These are phyloP conservation scores for Teratosphaeria viscida DNA, from an alignment of 2,329 filamentous ascomycete species.

Conservation along the genomic window DNA sequence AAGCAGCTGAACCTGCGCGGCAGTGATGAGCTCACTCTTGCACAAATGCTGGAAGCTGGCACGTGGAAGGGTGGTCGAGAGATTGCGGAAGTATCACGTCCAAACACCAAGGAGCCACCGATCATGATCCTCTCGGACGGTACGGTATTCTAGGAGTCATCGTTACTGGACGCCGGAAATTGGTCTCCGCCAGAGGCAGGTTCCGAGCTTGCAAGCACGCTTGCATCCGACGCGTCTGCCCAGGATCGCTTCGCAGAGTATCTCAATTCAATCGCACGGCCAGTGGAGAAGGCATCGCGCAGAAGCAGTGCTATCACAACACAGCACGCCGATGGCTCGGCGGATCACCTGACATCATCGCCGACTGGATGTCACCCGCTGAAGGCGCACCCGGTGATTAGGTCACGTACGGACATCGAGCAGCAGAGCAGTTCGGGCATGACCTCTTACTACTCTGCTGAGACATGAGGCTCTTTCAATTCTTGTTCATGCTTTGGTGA, in stretches of 20 bases:
- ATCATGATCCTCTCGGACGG: conserved; percentile 95
- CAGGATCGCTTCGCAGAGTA: not conserved
- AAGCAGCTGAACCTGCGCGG: conserved; percentile 56
- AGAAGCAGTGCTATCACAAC: not conserved
- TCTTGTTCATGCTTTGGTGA: not conserved
- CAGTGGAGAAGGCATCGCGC: not conserved
- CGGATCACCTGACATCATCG: not conserved
- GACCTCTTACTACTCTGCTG: not conserved
- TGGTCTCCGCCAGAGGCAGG: not conserved
- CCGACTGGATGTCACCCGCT: conserved; percentile 11
- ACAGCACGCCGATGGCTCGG: not conserved
- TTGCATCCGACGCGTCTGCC: not conserved
- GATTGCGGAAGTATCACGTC: conserved; percentile 87
- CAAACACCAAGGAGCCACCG: conserved; percentile 91
- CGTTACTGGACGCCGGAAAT: conserved; percentile 17
- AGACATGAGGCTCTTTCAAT: not conserved
- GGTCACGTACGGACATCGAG: not conserved
- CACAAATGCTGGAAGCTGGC: conserved; percentile 88
- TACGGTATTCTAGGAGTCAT: conserved; percentile 66
- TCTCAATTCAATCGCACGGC: not conserved
- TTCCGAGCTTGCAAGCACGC: not conserved
- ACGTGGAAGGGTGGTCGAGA: conserved; percentile 98
- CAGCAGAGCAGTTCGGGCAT: not conserved
- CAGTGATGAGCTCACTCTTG: conserved; percentile 59
- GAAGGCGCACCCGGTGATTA: conserved; percentile 12